A percentile compares a stretch with the other conserved stretches of the same genome.
Conservation (phyloP, 306 rosid species). For the Ceratonia siliqua region DNA sequence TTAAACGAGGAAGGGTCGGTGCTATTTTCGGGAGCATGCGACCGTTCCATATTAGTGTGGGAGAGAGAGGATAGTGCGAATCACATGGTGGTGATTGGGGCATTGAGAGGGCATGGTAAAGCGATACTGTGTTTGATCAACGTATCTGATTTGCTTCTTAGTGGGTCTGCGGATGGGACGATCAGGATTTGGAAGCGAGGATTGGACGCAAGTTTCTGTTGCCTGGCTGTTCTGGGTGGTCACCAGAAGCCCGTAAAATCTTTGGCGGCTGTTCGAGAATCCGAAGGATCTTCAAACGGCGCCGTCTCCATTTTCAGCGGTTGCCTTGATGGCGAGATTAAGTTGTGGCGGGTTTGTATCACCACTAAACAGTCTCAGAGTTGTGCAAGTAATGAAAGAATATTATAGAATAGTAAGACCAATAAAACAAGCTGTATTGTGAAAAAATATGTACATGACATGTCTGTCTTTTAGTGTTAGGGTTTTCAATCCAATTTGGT, state of each 20-base stretch:
- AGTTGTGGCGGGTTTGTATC: constrained; percentile 70
- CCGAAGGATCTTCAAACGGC: constrained; percentile 29
- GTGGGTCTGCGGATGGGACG: constrained; percentile 93
- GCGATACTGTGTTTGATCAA: constrained; percentile 70
- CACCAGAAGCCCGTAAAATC: constrained; percentile 80
- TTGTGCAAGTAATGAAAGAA: neutral
- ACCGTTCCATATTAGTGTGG: constrained; percentile 91
- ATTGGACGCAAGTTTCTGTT: constrained; percentile 53
- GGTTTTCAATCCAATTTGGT: neutral
- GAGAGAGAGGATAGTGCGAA: constrained; percentile 86
- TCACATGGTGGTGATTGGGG: constrained; percentile 83
- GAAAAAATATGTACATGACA: too few species aligned
- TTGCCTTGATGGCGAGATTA: constrained; percentile 77
- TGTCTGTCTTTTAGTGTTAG: too few species aligned
- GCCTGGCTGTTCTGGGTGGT: constrained; percentile 64
- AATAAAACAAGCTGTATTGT: too few species aligned
- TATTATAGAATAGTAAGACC: neutral
- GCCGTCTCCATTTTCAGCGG: constrained; percentile 71
- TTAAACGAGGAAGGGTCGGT: constrained; percentile 78
- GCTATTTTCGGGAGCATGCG: constrained; percentile 87
- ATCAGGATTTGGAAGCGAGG: constrained; percentile 82
- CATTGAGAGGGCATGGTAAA: constrained; percentile 75
- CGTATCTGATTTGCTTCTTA: constrained; percentile 62
- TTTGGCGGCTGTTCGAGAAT: constrained; percentile 50
- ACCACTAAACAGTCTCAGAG: neutral